Base-by-base conservation (phyloP, 176 grass and related monocot genomes). In the Musa acuminata region DNA sequence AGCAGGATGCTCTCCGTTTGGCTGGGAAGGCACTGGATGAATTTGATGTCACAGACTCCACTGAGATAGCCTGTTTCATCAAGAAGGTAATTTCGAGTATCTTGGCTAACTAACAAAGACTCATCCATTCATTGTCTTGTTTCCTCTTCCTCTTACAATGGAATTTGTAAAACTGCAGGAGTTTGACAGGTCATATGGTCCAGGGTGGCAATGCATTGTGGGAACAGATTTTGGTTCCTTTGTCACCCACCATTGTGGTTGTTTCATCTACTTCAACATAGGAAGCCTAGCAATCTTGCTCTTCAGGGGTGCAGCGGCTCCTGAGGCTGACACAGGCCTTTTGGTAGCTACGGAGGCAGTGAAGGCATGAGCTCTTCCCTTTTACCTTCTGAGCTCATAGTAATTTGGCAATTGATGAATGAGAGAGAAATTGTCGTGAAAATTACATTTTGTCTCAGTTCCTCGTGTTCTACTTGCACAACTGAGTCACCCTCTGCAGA, bases 201-300 rank as follows among this genome's bases (percentile, higher is more conserved):
- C 82, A 13, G 82, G 84, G 51, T 89, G 84, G 87, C 84, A 87
- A 64, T 93, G 90, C 80, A 59, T 93, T 23, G 82, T 89, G 11
- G 90, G 87, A 6, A 84, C 77, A 0, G 73, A 82, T 78, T 89
- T 93, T 62, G 82, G 90, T 0, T 93, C 77, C 2, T 94, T 94
- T 62, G 80, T 90, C 60, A 94, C 83, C 8, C 85, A 94, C 60
- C 71, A 71, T 55, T 77, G 35, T 14, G 87, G 91, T 58, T 87
- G 83, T 60, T 94, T 90, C 78, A 82, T 94, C 77, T 85, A 90
- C 69, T 87, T 94, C 67, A 78, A 75, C 74, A 82, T 90, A n/a
- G 85, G 85, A 64, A 93, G 62, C 71, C 80, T 93, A 13, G 65
- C 84, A 7, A 87, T 89, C 70, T 84, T 89, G 82, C 82, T 89